Base-by-base conservation (phyloP, 202 grass and related monocot genomes). In the Tripidium arundinaceum region DNA sequence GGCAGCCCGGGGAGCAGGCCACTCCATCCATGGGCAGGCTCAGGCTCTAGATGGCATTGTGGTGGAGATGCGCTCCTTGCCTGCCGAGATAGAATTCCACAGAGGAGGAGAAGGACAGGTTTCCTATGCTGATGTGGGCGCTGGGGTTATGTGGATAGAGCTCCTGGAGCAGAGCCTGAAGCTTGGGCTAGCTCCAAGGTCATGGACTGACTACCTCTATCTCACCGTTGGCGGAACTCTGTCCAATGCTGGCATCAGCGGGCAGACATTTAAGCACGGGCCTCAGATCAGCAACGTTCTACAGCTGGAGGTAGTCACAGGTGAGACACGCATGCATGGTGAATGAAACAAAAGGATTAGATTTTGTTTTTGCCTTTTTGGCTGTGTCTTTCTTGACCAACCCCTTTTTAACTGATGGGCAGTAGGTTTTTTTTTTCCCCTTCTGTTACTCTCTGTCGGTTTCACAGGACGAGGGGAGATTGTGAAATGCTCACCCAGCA, bases 231-330 rank as follows among this genome's bases (percentile, higher is more conserved):
- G 94, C 52, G 94, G 91, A 54, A 97, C 94, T 46, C 87, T 97
- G 50, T 97, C 94, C 68, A 94, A 97, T 92, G 94, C 90, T 50
- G 94, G 94, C 33, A 92, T 97, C 74, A 97, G 94, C 89, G 94
- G 94, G 52, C 94, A 97, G 76, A 92, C 91, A 58, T 98, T 98
- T 81, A 98, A 98, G 87, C 81, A 94, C 86, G 94, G 94, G 13
- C 91, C 94, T 89, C 94, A 98, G 81, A 98, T 98, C 80, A 94
- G 94, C 84, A 98, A 98, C 74, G 89, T 94, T 77, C 91, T 92
- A 76, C 89, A 89, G 72, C 86, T 98, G 72, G 91, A 98, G 75
- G 91, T 98, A 60, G 86, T 98, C 67, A 94, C 87, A 91, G 94
- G 94, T 98, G 77, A 85, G 75, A 83, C 72, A 71, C 16, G 49